A percentile compares a stretch with the other conserved stretches of the same genome.
These are phyloP conservation scores for Dentipellis fragilis DNA, from an alignment of 768 basidiomycete species.

Conservation along the genomic window DNA sequence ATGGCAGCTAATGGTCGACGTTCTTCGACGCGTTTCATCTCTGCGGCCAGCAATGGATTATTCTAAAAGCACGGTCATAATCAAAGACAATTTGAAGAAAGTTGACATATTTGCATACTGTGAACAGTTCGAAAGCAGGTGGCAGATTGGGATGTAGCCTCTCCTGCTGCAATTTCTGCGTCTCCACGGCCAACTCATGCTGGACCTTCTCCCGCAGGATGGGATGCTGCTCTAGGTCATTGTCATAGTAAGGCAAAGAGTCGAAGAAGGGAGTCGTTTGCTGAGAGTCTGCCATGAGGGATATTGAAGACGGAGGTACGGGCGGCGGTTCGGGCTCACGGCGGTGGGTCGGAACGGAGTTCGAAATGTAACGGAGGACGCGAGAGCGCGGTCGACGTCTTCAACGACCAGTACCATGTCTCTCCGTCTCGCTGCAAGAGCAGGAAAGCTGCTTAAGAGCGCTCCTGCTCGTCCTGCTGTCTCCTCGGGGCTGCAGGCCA, in stretches of 20 bases:
- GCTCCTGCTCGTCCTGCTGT: conserved; percentile 32
- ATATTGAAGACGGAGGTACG: neutral
- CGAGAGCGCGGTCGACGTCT: conserved; percentile 1
- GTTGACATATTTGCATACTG: conserved; percentile 38
- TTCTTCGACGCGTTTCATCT: conserved; percentile 64
- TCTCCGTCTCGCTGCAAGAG: conserved; percentile 33
- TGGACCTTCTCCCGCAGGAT: conserved; percentile 67
- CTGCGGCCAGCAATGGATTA: conserved; percentile 58
- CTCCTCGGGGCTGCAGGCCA: conserved; percentile 16
- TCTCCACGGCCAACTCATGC: conserved; percentile 63
- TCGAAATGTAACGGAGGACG: conserved; percentile 2
- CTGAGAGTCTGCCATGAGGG: neutral
- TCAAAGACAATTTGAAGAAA: neutral
- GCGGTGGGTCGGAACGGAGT: conserved; percentile 10
- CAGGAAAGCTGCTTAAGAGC: conserved; percentile 33
- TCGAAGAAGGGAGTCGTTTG: conserved; percentile 46
- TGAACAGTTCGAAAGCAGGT: conserved; percentile 54
- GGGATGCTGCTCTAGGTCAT: conserved; percentile 75
- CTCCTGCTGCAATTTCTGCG: conserved; percentile 37
- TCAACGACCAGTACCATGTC: conserved; percentile 28
- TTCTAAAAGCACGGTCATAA: conserved; percentile 32
- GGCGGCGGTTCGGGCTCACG: neutral
- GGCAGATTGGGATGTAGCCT: conserved; percentile 64
- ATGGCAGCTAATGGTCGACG: conserved; percentile 55
- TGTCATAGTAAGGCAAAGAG: conserved; percentile 91